Evolutionary conservation across 2,329 filamentous ascomycete genomes (phyloP), one percentile per base, ranked within the genome.

Genomic region (Bertia moriformis): DNA sequence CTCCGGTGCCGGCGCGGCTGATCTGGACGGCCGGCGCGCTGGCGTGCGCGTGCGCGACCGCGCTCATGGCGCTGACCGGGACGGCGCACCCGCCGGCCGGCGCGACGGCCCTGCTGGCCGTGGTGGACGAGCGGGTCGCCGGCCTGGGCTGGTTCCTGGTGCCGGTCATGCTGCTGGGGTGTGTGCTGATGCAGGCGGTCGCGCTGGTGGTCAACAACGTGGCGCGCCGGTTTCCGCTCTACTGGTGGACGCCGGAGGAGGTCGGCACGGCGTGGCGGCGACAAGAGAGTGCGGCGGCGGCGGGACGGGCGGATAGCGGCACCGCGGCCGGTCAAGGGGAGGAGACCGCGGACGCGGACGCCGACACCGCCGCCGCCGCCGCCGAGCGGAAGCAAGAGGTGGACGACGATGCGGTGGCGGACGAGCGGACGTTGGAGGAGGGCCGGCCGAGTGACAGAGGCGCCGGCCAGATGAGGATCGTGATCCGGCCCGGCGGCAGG

Each of bases 81-180:
- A 71, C 67, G 0, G 55, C 67, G 2, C 66, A 73, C 45, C 69
- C 69, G 1, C 69, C 69, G 1, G 69, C 67, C 1, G 69, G 69
- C 12, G 68, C 69, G 4, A 73, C 69, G 2, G 67, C 69, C 1
- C 48, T 73, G 4, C 46, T 73, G 4, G 66, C 67, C 1, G 64
- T 62, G 3, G 59, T 62, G 4, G 58, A 58, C 27, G 55, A 55
- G 0, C 55, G 56, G 12, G 55, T 65, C 2, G 55, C 58, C 15
- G 47, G 49, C 0, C 46, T 73, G 17, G 67, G 67, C 17, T 73
- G 69, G 69, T 63, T 57, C 41, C 48, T 71, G 5, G 47, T 72
- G 18, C 65, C 65, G 0, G 48, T 71, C 10, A 60, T 71, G 29
- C 39, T 67, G 17, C 49, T 73, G 24, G 63, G 62, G 0, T 57